Evolutionary conservation across 305 asterid species (phyloP).

Genomic region (Fraxinus dipetala): DNA sequence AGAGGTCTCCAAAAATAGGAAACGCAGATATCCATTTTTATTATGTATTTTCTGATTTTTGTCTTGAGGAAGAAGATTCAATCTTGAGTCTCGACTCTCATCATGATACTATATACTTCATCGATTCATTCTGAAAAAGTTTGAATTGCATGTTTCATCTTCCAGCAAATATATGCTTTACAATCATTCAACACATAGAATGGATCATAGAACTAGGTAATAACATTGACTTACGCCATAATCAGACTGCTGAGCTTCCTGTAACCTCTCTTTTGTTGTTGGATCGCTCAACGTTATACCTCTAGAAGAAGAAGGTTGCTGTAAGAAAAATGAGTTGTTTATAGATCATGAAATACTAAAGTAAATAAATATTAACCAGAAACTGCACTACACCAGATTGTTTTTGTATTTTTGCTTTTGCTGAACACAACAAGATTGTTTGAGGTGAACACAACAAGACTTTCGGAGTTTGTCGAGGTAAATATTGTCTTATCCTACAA

Average conservation of each 20-base stretch:
- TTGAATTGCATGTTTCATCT: not conserved
- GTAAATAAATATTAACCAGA: not conserved
- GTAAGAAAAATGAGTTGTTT: conserved; percentile 29
- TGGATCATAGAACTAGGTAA: conserved; percentile 9
- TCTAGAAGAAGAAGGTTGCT: conserved; percentile 56
- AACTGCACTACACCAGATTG: conserved; percentile 4
- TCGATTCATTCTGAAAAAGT: not conserved
- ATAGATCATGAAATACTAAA: conserved; percentile 5
- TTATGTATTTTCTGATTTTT: not conserved
- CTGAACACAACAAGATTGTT: not conserved
- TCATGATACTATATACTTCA: conserved; percentile 3
- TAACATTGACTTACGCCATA: conserved; percentile 54
- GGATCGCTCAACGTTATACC: conserved; percentile 64
- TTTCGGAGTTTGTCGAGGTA: not conserved
- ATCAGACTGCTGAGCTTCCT: conserved; percentile 56
- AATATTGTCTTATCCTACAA: not conserved
- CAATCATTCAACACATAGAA: not conserved
- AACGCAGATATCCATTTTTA: not conserved
- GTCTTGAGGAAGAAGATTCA: not conserved
- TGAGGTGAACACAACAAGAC: not conserved
- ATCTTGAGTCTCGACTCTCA: conserved; percentile 6
- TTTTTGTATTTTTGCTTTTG: not conserved
- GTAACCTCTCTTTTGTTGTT: conserved; percentile 59
- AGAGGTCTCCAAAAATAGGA: not conserved
- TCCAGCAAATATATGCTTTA: not conserved